phyloP scores from a whole-genome alignment of 164 flowering plant species.

The Malania oleifera region DNA sequence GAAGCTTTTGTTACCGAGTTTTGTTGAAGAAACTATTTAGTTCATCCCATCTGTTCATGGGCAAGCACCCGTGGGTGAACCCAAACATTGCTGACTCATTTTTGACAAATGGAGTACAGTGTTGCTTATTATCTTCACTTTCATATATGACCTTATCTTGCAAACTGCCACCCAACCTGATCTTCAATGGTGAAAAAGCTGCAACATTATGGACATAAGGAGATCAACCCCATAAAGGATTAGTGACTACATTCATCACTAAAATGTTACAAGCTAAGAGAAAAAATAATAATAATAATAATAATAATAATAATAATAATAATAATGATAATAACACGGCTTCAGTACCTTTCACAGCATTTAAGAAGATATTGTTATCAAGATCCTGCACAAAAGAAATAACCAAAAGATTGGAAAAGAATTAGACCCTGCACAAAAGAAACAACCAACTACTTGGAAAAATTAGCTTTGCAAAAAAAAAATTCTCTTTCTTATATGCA shows the following conservation, averaged over 20 bases:
- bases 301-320: background rate
- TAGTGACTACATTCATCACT: background rate
- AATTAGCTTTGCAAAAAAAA: no score
- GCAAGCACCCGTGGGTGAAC: slow-evolving; percentile 74
- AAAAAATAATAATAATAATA: background rate
- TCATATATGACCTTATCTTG: slow-evolving; percentile 78
- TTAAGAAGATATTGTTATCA: slow-evolving; percentile 47
- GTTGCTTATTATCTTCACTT: slow-evolving; percentile 28
- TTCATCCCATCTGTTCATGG: slow-evolving; percentile 84
- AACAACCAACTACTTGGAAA: background rate
- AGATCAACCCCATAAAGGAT: background rate
- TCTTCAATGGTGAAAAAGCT: slow-evolving; percentile 88
- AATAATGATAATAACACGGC: background rate
- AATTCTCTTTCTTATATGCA: no score
- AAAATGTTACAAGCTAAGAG: no score
- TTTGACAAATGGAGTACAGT: slow-evolving; percentile 45
- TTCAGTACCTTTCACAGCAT: slow-evolving; percentile 74
- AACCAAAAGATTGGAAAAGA: background rate
- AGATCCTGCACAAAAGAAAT: slow-evolving; percentile 61
- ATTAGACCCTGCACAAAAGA: slow-evolving; percentile 45
- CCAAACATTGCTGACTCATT: slow-evolving; percentile 58
- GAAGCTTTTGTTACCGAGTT: slow-evolving; percentile 46
- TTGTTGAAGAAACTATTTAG: slow-evolving; percentile 61
- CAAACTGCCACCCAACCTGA: slow-evolving; percentile 81
- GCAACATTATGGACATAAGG: slow-evolving; percentile 10